Base-by-base conservation (phyloP, 495 filamentous ascomycete species). In the Chaetomium tenue region DNA sequence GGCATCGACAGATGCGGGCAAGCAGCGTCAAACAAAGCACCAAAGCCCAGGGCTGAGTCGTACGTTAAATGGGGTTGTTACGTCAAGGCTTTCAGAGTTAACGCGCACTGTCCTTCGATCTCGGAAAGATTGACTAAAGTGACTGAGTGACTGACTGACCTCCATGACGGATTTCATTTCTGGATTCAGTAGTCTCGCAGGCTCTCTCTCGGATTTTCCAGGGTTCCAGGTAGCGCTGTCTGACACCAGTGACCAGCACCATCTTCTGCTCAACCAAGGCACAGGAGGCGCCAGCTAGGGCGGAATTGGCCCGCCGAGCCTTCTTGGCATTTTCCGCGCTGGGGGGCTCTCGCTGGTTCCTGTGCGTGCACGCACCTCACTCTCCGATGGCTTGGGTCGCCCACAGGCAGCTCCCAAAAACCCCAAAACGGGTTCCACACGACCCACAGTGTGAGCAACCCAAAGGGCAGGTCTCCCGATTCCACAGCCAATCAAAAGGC, bases 381-480 rank as follows among this genome's bases (percentile, higher is more conserved):
- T 58, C 53, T 53, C 66, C 66, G 66, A 65, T 52, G 54, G 55
- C 62, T 63, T 68, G 66, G 66, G 66, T 68, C 66, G 54, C 58
- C 63, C 53, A 50, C 46, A 50, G 20, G 46, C 46, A 50, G 46
- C 46, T 40, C 58, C 53, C 42, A 50, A 30, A 48, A 40, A n/a
- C 26, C 58, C 53, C 28, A 50, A 30, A 48, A 25, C n/a, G 22
- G 23, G 22, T 13, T 26, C 22, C 22, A 30, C 50, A 25, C 50
- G 50, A 9, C 50, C 50, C 50, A 52, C 50, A 52, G 50, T 52
- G 50, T n/a, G 50, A 26, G 50, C 23, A 52, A 52, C 20, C 46
- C 20, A 50, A 50, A 50, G 8, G 5, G 46, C n/a, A 22, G 18
- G n/a, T 50, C 16, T 3, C n/a, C 46, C 18, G 46, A 11, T 1